phyloP scores from a whole-genome alignment of 306 rosid genomes.

The Sechiopsis laciniata region DNA sequence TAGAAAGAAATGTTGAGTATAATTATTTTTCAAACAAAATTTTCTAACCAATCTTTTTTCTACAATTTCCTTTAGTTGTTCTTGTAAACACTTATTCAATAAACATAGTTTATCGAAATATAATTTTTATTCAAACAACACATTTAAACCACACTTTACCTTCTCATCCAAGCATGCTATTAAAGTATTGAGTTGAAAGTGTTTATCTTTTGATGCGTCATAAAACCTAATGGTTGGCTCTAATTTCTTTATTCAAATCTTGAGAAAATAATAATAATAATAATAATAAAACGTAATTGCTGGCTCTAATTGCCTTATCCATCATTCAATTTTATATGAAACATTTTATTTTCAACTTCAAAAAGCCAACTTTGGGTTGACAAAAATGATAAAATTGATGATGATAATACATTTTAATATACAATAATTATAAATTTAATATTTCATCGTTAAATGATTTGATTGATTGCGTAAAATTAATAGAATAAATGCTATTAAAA shows the following conservation, averaged over 20 bases:
- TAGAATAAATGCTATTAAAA: neutral
- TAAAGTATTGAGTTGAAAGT: no score
- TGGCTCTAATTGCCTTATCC: neutral
- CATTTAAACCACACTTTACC: no score
- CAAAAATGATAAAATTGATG: neutral
- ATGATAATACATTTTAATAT: neutral
- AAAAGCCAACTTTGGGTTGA: conserved; percentile 6
- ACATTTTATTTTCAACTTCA: conserved; percentile 2
- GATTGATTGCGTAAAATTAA: neutral
- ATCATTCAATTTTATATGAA: neutral
- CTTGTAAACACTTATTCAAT: no score
- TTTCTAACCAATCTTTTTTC: no score
- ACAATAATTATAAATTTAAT: neutral
- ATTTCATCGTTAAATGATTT: neutral
- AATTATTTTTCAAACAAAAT: no score
- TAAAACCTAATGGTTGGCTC: neutral
- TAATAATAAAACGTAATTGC: no score
- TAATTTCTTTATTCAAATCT: neutral
- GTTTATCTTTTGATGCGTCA: no score
- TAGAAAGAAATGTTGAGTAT: no score
- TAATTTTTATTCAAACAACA: no score
- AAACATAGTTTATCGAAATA: no score
- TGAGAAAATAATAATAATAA: neutral
- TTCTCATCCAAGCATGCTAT: no score
- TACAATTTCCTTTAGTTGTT: no score